phyloP scores from a whole-genome alignment of 257 asterid species.

The Osmanthus fragrans region DNA sequence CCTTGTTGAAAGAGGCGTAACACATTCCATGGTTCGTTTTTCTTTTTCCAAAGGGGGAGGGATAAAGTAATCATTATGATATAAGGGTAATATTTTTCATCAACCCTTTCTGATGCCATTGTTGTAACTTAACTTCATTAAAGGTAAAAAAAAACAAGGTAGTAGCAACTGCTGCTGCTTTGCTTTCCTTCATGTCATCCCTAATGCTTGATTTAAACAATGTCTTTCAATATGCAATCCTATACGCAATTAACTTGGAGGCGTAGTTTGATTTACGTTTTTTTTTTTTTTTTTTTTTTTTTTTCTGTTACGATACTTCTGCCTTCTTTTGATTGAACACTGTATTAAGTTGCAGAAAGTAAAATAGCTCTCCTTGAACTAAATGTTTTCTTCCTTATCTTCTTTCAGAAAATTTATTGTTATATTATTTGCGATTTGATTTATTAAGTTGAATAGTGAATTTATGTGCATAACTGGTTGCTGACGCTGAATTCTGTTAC shows the following conservation, averaged over 20 bases:
- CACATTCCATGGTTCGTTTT: not conserved
- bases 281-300: not conserved
- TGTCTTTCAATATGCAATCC: not conserved
- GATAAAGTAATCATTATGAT: not conserved
- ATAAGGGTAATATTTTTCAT: not conserved
- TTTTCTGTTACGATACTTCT: not conserved
- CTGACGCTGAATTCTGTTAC: slow-evolving; percentile 28
- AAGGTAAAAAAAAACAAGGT: not conserved
- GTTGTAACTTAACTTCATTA: not conserved
- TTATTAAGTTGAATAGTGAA: slow-evolving; percentile 1
- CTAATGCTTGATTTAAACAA: not conserved
- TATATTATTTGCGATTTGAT: not conserved
- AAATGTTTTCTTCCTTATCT: not conserved
- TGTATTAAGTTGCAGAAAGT: not conserved
- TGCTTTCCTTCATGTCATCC: not conserved
- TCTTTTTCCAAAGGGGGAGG: not conserved
- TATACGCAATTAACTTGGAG: not conserved
- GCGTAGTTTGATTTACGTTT: not conserved
- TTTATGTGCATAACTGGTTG: not conserved
- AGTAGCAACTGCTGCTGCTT: not conserved
- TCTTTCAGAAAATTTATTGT: slow-evolving; percentile 1
- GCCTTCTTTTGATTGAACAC: not conserved
- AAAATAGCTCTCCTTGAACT: not conserved
- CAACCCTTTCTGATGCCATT: not conserved
- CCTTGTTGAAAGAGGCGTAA: no score